Conservation (phyloP, 2,329 filamentous ascomycete genomes). For the Ophiostoma perfectum region DNA sequence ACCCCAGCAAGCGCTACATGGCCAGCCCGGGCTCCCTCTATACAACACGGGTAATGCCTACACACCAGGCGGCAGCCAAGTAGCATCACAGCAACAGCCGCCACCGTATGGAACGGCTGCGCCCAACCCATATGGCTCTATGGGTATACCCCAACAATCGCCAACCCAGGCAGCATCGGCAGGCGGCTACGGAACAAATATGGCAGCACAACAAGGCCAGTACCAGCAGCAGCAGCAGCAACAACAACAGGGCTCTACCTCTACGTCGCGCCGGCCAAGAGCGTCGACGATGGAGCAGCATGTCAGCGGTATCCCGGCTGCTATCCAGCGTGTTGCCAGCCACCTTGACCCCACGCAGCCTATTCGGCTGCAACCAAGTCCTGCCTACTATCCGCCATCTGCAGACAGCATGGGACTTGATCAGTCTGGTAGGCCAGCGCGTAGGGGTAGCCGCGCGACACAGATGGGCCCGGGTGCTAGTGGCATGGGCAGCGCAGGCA, state of each 20-base stretch:
- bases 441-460: slow-evolving; percentile 69
- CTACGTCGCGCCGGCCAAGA: slow-evolving; percentile 75
- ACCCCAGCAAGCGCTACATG: slow-evolving; percentile 29
- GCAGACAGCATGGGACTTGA: slow-evolving; percentile 71
- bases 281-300: slow-evolving; percentile 96
- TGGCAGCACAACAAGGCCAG: slow-evolving; percentile 37
- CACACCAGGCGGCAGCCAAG: slow-evolving; percentile 50
- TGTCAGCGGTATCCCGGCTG: slow-evolving; percentile 83
- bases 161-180: slow-evolving; percentile 60
- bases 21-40: slow-evolving; percentile 49
- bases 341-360: slow-evolving; percentile 92
- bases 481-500: slow-evolving; percentile 11
- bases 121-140: slow-evolving; percentile 60
- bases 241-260: slow-evolving; percentile 64
- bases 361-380: slow-evolving; percentile 88
- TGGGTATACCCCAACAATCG: slow-evolving; percentile 60
- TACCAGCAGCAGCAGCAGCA: slow-evolving; percentile 51
- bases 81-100: slow-evolving; percentile 37
- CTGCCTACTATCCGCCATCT: slow-evolving; percentile 93
- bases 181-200: slow-evolving; percentile 49
- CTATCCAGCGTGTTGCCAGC: slow-evolving; percentile 90
- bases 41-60: slow-evolving; percentile 70
- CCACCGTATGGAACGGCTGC: slow-evolving; percentile 56
- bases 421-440: slow-evolving; percentile 52
- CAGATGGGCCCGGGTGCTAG: slow-evolving; percentile 46